Evolutionary conservation across 495 filamentous ascomycete genomes (phyloP), one percentile per base, ranked within the genome.

Genomic region (Podospora didyma): DNA sequence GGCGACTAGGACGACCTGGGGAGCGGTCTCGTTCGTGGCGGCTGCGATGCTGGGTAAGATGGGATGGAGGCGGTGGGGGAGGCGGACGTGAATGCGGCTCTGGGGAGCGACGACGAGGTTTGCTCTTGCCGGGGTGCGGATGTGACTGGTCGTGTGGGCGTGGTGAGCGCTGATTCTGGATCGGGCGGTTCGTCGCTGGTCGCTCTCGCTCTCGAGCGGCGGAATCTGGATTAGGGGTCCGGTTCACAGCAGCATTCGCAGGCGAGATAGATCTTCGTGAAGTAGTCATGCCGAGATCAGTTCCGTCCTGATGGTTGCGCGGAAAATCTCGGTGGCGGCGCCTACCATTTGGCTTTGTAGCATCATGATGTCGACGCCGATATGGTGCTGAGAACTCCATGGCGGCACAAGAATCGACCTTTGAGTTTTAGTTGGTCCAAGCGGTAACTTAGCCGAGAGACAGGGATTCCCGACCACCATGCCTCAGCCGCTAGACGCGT

Each of bases 221-320:
- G 42, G 46, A 20, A 23, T 37, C 24, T 50, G 26, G 24, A 41
- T 66, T 61, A 48, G 54, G 49, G 22, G 59, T 60, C 64, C 66
- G 63, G 45, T 62, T 67, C 60, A 65, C 63, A 53, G 62, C 65
- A 56, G 53, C 59, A 56, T 67, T 57, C 49, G 61, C 63, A 56
- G 69, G 64, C 59, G 66, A 67, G 49, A 54, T 54, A 47, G 66
- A 57, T 57, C 62, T 63, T 41, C 61, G 69, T 71, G 61, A 64
- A 68, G 69, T 62, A 67, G 62, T 72, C 69, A 72, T 72, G 63
- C 68, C 68, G 61, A 67, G 62, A 37, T 63, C 68, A 69, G 67
- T 58, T 52, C 62, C 56, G 56, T 61, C 49, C 50, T 47, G 64
- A 55, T 61, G 57, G 58, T 52, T 65, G 57, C 62, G 68, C 47